Conservation (phyloP, 2,329 filamentous ascomycete genomes). For the Paecilomyces niveus region DNA sequence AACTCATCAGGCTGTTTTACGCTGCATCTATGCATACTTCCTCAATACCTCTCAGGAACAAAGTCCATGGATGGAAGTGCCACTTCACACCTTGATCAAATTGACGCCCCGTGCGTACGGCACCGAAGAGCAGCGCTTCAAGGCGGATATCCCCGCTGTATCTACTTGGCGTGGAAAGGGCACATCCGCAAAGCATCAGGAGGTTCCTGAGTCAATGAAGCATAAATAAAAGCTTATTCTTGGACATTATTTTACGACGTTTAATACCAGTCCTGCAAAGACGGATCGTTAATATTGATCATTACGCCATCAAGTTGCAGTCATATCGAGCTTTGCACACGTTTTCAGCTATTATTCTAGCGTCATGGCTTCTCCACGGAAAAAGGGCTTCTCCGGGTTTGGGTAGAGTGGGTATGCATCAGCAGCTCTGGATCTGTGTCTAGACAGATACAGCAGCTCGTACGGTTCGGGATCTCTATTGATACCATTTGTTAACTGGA, state of each 20-base stretch:
- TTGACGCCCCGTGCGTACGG: conserved; percentile 90
- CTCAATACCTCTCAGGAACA: conserved; percentile 93
- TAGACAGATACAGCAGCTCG: neutral
- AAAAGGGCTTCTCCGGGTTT: neutral
- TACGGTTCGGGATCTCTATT: neutral
- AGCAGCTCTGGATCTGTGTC: neutral
- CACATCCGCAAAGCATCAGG: conserved; percentile 79
- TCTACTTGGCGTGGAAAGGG: conserved; percentile 96
- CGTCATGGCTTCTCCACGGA: neutral
- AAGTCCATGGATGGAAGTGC: conserved; percentile 98
- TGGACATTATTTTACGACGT: neutral
- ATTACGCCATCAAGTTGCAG: neutral
- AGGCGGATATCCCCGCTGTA: conserved; percentile 89
- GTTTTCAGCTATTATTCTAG: neutral
- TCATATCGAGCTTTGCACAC: neutral
- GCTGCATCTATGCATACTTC: conserved; percentile 98
- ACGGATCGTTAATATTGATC: neutral
- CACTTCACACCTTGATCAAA: conserved; percentile 92
- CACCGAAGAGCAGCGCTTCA: conserved; percentile 80
- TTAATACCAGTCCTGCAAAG: neutral
- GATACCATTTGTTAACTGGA: neutral
- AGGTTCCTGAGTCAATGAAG: conserved; percentile 19
- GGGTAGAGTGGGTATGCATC: neutral
- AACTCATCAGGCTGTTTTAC: conserved; percentile 91
- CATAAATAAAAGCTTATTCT: neutral